Conservation (phyloP, 2,329 filamentous ascomycete species). For the Fusarium burgessii region DNA sequence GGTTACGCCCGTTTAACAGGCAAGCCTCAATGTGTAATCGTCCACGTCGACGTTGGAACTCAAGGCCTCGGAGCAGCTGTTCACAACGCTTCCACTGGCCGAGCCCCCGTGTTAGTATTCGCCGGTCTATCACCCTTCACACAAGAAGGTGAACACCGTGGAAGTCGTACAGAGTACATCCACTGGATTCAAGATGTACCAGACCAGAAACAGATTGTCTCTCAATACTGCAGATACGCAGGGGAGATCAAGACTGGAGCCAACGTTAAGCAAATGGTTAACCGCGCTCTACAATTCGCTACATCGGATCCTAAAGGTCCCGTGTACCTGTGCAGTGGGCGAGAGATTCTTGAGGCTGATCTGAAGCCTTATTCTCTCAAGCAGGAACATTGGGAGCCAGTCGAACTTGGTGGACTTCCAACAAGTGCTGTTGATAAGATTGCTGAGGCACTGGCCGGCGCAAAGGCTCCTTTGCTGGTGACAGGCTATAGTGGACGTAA, state of each 20-base stretch:
- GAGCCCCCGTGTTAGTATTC: constrained; percentile 81
- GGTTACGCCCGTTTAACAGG: constrained; percentile 80
- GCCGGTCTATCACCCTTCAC: constrained; percentile 83
- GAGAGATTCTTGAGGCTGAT: constrained; percentile 89
- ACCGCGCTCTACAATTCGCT: constrained; percentile 85
- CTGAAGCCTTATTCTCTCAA: constrained; percentile 78
- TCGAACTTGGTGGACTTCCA: constrained; percentile 73
- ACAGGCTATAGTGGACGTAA: constrained; percentile 80
- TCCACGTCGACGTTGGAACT: constrained; percentile 86
- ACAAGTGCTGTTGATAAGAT: constrained; percentile 67
- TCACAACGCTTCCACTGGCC: constrained; percentile 81
- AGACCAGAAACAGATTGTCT: constrained; percentile 82
- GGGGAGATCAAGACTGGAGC: constrained; percentile 86
- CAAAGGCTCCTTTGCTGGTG: constrained; percentile 75
- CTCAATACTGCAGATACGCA: constrained; percentile 86
- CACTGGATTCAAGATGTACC: constrained; percentile 90
- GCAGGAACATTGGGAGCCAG: constrained; percentile 76
- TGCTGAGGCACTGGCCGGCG: constrained; percentile 70
- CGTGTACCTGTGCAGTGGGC: constrained; percentile 80
- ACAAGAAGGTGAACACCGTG: constrained; percentile 80
- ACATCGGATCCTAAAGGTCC: constrained; percentile 81
- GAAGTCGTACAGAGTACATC: constrained; percentile 84
- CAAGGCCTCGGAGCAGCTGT: constrained; percentile 82
- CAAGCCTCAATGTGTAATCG: constrained; percentile 80
- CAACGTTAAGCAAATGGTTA: constrained; percentile 91